Conservation (phyloP, 148 eudicot genomes). For the Rhododendron molle region DNA sequence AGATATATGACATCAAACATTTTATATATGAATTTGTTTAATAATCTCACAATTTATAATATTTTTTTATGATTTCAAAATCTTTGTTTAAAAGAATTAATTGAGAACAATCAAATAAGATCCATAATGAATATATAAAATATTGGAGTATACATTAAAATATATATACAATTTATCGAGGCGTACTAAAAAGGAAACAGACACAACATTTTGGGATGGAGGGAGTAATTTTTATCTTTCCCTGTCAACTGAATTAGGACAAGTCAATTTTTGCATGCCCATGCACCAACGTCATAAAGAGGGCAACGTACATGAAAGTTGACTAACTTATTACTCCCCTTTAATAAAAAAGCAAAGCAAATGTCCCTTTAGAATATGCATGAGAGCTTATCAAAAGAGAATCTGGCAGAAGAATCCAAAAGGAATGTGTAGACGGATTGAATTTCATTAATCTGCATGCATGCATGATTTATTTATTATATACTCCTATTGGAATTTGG, state of each 20-base stretch:
- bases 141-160: no score
- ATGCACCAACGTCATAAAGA: neutral
- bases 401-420: neutral
- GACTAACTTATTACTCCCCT: neutral
- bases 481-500: neutral
- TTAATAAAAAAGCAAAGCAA: neutral
- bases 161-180: no score
- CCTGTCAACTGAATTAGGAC: neutral
- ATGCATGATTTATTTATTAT: no score
- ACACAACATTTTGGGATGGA: no score
- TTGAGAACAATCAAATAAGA: no score
- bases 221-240: neutral
- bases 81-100: no score
- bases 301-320: neutral
- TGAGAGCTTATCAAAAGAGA: neutral
- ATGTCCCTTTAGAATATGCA: neutral
- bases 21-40: neutral
- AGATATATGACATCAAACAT: neutral
- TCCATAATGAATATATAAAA: no score
- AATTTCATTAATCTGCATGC: neutral
- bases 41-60: no score
- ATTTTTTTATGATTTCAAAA: no score
- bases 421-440: neutral
- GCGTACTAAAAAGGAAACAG: no score
- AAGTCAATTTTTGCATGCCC: neutral